These are phyloP conservation scores for Kokia cookei DNA, from an alignment of 441 rosid species.

Conservation along the genomic window DNA sequence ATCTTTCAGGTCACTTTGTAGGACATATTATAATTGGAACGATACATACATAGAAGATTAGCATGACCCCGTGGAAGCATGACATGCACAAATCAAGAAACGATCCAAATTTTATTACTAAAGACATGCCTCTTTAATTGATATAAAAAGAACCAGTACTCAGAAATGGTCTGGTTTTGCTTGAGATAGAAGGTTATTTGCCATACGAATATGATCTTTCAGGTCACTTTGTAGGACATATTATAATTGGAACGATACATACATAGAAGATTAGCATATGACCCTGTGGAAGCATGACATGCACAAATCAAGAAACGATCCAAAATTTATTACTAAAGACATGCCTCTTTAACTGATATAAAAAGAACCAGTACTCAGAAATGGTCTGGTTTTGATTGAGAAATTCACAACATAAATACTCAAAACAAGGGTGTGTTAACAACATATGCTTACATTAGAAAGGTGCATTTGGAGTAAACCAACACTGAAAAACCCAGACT, in stretches of 20 bases:
- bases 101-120: too few species aligned
- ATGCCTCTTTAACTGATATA: too few species aligned
- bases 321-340: too few species aligned
- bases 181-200: constrained; percentile 1
- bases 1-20: neutral
- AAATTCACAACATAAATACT: neutral
- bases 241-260: too few species aligned
- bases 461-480: neutral
- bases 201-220: neutral
- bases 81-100: too few species aligned
- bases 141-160: neutral
- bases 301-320: too few species aligned
- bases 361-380: neutral
- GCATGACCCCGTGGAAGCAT: too few species aligned
- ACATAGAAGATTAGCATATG: too few species aligned
- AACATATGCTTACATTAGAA: constrained; percentile 5
- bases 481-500: neutral
- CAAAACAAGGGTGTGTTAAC: neutral
- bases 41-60: too few species aligned
- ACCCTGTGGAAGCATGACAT: too few species aligned
- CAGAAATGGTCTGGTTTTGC: neutral
- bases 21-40: too few species aligned
- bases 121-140: neutral
- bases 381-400: neutral
- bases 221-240: neutral